These are phyloP conservation scores for Candida tropicalis DNA, from an alignment of 1,139 yeast species.

Conservation along the genomic window DNA sequence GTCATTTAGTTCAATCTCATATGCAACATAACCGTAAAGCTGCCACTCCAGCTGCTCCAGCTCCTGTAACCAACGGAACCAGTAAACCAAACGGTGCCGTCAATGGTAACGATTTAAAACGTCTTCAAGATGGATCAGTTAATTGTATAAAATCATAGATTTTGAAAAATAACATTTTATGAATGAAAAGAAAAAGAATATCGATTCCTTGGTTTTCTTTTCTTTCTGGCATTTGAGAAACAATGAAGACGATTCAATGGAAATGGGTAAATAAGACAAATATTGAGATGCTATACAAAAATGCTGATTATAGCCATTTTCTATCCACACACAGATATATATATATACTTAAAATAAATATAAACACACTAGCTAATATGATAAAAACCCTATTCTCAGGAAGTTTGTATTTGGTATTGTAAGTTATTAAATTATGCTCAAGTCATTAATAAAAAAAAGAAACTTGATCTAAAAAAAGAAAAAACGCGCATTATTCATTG, in stretches of 20 bases:
- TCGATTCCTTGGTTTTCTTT: too few species aligned
- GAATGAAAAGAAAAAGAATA: background rate
- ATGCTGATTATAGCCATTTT: too few species aligned
- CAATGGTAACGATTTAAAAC: conserved; percentile 44
- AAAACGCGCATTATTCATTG: background rate
- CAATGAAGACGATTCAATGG: background rate
- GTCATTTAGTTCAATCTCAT: conserved; percentile 96
- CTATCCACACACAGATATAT: too few species aligned
- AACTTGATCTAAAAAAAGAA: too few species aligned
- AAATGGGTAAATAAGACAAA: too few species aligned
- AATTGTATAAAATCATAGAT: conserved; percentile 61
- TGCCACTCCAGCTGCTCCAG: conserved; percentile 39
- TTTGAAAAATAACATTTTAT: too few species aligned
- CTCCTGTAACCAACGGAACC: conserved; percentile 18
- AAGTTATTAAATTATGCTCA: too few species aligned
- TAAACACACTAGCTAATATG: background rate
- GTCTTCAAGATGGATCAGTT: conserved; percentile 69
- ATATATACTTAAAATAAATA: background rate
- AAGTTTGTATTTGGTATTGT: too few species aligned
- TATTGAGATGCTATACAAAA: too few species aligned
- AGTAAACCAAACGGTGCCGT: conserved; percentile 12
- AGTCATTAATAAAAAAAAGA: too few species aligned
- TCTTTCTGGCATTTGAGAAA: too few species aligned
- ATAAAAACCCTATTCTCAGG: background rate
- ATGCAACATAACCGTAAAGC: conserved; percentile 91